Evolutionary conservation across 768 basidiomycete genomes (phyloP), one percentile per base, ranked within the genome.

Genomic region (Suillus subluteus): DNA sequence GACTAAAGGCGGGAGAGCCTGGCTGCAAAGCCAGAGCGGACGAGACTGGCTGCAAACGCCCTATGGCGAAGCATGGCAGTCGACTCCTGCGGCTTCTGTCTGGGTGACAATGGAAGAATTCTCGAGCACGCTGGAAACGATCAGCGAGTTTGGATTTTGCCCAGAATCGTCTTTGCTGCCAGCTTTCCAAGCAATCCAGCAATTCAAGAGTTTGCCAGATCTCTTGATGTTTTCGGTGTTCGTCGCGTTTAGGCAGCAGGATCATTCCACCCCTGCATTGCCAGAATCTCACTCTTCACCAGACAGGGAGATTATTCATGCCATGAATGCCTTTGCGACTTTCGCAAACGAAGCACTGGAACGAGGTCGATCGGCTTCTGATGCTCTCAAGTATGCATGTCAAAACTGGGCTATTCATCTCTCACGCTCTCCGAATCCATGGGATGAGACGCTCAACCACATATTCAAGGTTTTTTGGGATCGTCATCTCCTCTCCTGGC

Each of bases 351-450:
- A 32, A 32, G 30, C 18, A 21, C 30, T 4, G 18, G 30, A 55
- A 32, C 54, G 54, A 55, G 32, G 30, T 55, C 18, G 1, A 21
- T 32, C 54, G 11, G 16, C 26, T 18, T 55, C 30, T 5, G 54
- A 55, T 8, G 54, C 54, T 32, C 54, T 55, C 16, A 55, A 55
- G 18, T 55, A 55, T 32, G 54, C 54, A 21, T 55, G 54, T 55
- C 54, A 55, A 55, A 32, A 55, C 18, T 55, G 54, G 54, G 54
- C 54, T 8, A 18, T 55, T 32, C 54, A 55, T 32, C 54, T 55
- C 54, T 55, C 23, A 8, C 8, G 18, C 9, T 4, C 54, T 55
- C 54, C 30, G 12, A 55, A 32, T 55, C 54, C 54, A 55, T 32
- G 16, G 30, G 54, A 55, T 32, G 54, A 55, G 8, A 11, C 30